Conservation (phyloP, 2,329 filamentous ascomycete species). For the Pseudocercospora fijiensis region DNA sequence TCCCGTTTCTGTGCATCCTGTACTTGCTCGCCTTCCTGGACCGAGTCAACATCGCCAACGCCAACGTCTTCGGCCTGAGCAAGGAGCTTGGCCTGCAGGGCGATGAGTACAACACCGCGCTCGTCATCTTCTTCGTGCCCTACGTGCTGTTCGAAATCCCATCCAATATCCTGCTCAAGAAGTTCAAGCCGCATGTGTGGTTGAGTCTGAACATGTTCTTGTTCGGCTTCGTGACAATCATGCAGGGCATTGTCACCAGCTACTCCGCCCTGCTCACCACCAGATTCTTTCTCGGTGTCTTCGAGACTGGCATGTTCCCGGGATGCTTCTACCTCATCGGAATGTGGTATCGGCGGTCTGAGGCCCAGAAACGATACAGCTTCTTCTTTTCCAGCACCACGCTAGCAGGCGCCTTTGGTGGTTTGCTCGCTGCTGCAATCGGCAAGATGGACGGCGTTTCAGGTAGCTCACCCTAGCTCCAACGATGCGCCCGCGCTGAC, state of each 20-base stretch:
- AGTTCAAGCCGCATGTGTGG: slow-evolving; percentile 54
- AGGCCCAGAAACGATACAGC: slow-evolving; percentile 87
- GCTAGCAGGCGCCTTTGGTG: slow-evolving; percentile 79
- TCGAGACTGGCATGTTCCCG: slow-evolving; percentile 60
- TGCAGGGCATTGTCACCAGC: slow-evolving; percentile 68
- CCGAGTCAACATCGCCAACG: slow-evolving; percentile 56
- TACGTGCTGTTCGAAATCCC: slow-evolving; percentile 57
- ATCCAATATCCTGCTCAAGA: slow-evolving; percentile 53
- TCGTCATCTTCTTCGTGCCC: slow-evolving; percentile 56
- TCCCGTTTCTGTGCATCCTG: slow-evolving; percentile 53
- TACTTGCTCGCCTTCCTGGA: slow-evolving; percentile 45
- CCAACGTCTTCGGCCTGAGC: slow-evolving; percentile 52
- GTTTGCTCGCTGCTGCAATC: slow-evolving; percentile 79
- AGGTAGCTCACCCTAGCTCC: neutral
- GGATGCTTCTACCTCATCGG: slow-evolving; percentile 54
- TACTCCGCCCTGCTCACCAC: slow-evolving; percentile 76
- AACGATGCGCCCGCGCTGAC: neutral
- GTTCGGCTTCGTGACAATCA: slow-evolving; percentile 73
- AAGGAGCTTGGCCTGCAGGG: slow-evolving; percentile 47
- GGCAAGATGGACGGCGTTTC: slow-evolving; percentile 76
- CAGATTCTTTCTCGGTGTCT: slow-evolving; percentile 75
- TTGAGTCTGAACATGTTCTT: slow-evolving; percentile 71
- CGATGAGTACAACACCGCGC: slow-evolving; percentile 51
- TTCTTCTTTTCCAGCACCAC: slow-evolving; percentile 90
- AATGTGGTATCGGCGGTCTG: slow-evolving; percentile 85